Base-by-base conservation (phyloP, 345 rosid species). In the Ceriops decandra region DNA sequence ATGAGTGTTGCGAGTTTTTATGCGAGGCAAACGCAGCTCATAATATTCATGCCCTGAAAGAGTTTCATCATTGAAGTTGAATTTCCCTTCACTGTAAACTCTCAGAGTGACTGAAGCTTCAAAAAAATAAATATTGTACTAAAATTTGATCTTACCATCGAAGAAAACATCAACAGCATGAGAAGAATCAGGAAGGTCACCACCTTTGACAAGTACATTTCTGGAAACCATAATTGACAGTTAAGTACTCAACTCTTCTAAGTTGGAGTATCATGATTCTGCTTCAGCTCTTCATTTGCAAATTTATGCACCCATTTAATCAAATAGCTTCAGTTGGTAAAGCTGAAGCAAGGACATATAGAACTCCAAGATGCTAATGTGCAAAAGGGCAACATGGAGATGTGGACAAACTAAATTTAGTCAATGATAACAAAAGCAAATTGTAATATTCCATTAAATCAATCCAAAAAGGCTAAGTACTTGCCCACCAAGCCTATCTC, bases 161-260 rank as follows among this genome's bases (percentile, higher is more conserved):
- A 83, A 89, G 72, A 83, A 80, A 74, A 91, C 82, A 78, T 95
- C 99, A 70, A 91, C 64, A n/a, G 97, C 96, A 76, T 95, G 97
- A 56, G 60, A 76, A 64, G 96, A 87, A 62, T 83, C 85, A 33
- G 93, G 96, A 51, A 95, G 96, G 74, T 95, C 92, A 57, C 99
- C 97, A 51, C 99, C 99, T 84, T 95, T 91, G 70, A 95, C 90
- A 75, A 91, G 92, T 31, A 95, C 96, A 15, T 72, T 85, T 82
- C 99, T 95, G 87, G 60, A 70, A 74, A 62, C 26, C 57, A 76
- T 62, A 57, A 63, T 52, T 7, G 68, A 56, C 60, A 52, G 59
- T 60, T 61, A 54, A 69, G 70, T 61, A 56, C 31, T 28, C n/a
- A 60, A 63, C 66, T 33, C 32, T 38, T 33, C 28, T 5, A 70